A percentile compares a stretch with the other conserved stretches of the same genome.
Evolutionary conservation across 1,284 basidiomycete genomes (phyloP).

Genomic region (Leccinum solheimii): DNA sequence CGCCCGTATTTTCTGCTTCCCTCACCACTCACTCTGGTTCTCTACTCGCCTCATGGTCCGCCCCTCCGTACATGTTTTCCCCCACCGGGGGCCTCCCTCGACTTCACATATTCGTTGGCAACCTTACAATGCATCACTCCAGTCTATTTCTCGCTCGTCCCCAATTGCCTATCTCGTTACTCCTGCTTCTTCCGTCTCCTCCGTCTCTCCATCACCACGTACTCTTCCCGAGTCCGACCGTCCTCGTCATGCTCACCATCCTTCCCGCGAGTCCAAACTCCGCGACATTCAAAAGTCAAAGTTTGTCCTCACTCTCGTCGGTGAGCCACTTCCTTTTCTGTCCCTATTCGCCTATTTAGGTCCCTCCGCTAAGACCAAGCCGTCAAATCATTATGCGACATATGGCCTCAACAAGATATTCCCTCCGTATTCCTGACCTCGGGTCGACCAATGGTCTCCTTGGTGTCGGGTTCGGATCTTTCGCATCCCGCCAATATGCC

Average conservation of each 20-base stretch:
- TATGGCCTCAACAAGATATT: constrained; percentile 73
- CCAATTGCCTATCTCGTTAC: constrained; percentile 55
- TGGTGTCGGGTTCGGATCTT: constrained; percentile 21
- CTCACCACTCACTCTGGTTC: constrained; percentile 15
- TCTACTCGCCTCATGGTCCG: constrained; percentile 46
- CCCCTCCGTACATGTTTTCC: constrained; percentile 57
- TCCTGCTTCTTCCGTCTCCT: constrained; percentile 38
- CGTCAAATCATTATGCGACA: constrained; percentile 68
- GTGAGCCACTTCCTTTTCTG: constrained; percentile 44
- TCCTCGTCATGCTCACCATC: constrained; percentile 32
- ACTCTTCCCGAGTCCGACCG: constrained; percentile 42
- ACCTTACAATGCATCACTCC: constrained; percentile 51
- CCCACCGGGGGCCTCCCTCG: constrained; percentile 67
- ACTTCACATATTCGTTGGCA: constrained; percentile 61
- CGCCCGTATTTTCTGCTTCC: constrained; percentile 21
- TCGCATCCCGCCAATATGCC: constrained; percentile 16
- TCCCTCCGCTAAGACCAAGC: constrained; percentile 60
- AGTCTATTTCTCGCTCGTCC: constrained; percentile 43
- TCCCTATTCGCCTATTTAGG: constrained; percentile 19
- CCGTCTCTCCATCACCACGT: constrained; percentile 43
- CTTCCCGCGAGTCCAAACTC: constrained; percentile 37
- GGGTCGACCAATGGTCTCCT: constrained; percentile 33
- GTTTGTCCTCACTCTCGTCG: constrained; percentile 64
- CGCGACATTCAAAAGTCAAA: constrained; percentile 60
- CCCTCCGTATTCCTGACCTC: constrained; percentile 58